These are phyloP conservation scores for Pyricularia pennisetigena DNA, from an alignment of 2,329 filamentous ascomycete species.

Conservation along the genomic window DNA sequence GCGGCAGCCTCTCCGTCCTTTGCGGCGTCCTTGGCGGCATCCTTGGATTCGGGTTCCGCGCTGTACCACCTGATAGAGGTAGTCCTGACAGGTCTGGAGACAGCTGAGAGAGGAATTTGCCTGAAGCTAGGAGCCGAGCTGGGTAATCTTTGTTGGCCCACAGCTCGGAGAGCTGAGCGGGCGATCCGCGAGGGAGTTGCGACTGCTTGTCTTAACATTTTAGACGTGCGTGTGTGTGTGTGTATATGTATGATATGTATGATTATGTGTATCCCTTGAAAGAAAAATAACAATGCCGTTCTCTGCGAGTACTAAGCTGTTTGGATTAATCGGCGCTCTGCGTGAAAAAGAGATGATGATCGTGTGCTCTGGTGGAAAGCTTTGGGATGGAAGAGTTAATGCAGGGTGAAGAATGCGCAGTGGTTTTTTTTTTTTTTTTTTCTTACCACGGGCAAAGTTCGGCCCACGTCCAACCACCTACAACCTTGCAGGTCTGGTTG, in stretches of 20 bases:
- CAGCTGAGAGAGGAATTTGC: constrained; percentile 23
- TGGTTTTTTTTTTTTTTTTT: not conserved
- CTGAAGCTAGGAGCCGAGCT: constrained; percentile 13
- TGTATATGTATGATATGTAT: not conserved
- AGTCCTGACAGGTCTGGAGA: constrained; percentile 5
- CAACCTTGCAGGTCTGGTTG: not conserved
- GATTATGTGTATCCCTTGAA: not conserved
- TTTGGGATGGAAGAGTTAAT: not conserved
- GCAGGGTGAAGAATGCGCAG: not conserved
- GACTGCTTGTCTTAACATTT: constrained; percentile 37
- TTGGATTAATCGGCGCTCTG: not conserved
- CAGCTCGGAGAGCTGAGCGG: constrained; percentile 27
- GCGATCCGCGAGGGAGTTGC: constrained; percentile 32
- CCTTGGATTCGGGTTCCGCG: constrained; percentile 27
- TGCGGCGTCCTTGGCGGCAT: constrained; percentile 15
- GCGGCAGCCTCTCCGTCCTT: constrained; percentile 16
- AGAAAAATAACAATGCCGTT: not conserved
- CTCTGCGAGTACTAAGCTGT: no score
- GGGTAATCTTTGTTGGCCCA: constrained; percentile 22
- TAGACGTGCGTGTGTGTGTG: constrained; percentile 4
- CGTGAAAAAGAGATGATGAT: not conserved
- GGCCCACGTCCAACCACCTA: not conserved
- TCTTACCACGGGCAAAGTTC: not conserved
- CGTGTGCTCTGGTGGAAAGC: constrained; percentile 4
- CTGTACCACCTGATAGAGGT: constrained; percentile 36